These are phyloP conservation scores for carrot (Daucus carota) DNA, from an alignment of 129 eudicot genomes.

Conservation along the genomic window DH1_v3.0 NC_030383.2:14091001-14091500, in stretches of 20 bases:
- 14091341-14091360: slow-evolving; percentile 78
- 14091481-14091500: background rate
- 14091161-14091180: slow-evolving; percentile 96
- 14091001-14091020: background rate
- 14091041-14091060: background rate
- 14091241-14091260: slow-evolving; percentile 78
- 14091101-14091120: background rate
- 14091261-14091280: slow-evolving; percentile 67
- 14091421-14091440: background rate
- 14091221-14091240: slow-evolving; percentile 98
- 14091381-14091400: slow-evolving; percentile 8
- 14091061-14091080: background rate
- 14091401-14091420: background rate
- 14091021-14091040: background rate
- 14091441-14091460: background rate
- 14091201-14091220: slow-evolving; percentile 92
- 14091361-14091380: slow-evolving; percentile 75
- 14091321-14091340: slow-evolving; percentile 95
- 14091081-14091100: background rate
- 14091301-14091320: slow-evolving; percentile 74
- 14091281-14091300: slow-evolving; percentile 91
- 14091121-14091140: slow-evolving; percentile 10
- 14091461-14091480: background rate
- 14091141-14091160: slow-evolving; percentile 15
- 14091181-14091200: slow-evolving; percentile 96